These are phyloP conservation scores for Strigomonas oncopelti DNA, from an alignment of 208 protist species.

Conservation along the genomic window DNA sequence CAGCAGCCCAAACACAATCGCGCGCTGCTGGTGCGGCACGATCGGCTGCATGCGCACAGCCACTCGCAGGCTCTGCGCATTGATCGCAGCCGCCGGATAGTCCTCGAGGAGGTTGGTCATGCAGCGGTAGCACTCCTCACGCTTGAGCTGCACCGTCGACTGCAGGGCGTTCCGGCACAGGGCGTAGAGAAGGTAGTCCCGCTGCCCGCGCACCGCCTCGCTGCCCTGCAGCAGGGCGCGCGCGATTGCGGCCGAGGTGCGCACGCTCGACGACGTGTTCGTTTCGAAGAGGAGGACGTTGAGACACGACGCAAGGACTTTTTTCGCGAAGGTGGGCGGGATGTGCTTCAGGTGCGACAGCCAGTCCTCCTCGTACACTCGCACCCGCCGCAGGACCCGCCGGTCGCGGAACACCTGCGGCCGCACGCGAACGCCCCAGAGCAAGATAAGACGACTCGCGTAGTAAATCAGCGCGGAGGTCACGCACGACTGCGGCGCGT, in stretches of 20 bases:
- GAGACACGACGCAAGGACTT: conserved; percentile 46
- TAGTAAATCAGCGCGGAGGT: conserved; percentile 71
- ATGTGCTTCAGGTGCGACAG: conserved; percentile 43
- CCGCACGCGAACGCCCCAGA: conserved; percentile 38
- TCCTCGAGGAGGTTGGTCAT: conserved; percentile 70
- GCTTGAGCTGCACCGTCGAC: conserved; percentile 16
- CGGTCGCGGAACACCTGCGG: conserved; percentile 31
- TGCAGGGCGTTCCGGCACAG: conserved; percentile 46
- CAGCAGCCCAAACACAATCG: conserved; percentile 62
- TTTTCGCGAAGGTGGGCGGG: conserved; percentile 17
- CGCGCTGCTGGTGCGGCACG: conserved; percentile 55
- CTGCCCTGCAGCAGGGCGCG: conserved; percentile 49
- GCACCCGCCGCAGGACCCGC: conserved; percentile 40
- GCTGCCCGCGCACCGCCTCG: conserved; percentile 27
- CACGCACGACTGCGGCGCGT: conserved; percentile 22
- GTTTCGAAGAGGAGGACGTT: conserved; percentile 37
- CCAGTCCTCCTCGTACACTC: conserved; percentile 63
- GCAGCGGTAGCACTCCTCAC: conserved; percentile 49
- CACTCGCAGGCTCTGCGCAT: conserved; percentile 37
- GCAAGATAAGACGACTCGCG: conserved; percentile 64
- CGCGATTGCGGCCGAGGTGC: conserved; percentile 49
- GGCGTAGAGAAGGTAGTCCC: conserved; percentile 69
- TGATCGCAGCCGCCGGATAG: conserved; percentile 26
- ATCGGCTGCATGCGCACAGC: conserved; percentile 47
- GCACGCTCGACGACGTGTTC: conserved; percentile 37